Conservation (phyloP, 768 basidiomycete species). For the Lyophyllum atratum region DNA sequence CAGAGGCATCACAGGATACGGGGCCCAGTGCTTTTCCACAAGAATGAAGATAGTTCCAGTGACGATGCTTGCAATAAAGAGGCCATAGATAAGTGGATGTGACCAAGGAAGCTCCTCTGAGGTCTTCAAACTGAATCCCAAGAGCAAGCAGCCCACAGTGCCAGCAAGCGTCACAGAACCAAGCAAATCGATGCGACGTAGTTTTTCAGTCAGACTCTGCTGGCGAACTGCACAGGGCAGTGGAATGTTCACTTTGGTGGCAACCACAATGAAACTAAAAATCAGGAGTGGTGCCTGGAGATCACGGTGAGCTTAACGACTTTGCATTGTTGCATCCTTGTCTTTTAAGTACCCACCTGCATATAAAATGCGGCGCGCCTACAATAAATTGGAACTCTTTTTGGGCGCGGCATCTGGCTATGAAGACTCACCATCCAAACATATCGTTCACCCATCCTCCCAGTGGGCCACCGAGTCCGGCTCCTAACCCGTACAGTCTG, state of each 20-base stretch:
- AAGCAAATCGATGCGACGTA: slow-evolving; percentile 81
- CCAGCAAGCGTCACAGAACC: slow-evolving; percentile 82
- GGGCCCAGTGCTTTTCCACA: slow-evolving; percentile 77
- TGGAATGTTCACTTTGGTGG: slow-evolving; percentile 75
- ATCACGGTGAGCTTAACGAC: slow-evolving; percentile 12
- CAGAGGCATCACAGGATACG: slow-evolving; percentile 91
- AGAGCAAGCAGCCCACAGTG: slow-evolving; percentile 67
- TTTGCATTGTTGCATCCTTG: neutral
- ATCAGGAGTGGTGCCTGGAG: slow-evolving; percentile 74
- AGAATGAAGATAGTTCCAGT: slow-evolving; percentile 64
- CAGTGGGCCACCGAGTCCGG: slow-evolving; percentile 76
- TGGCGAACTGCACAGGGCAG: slow-evolving; percentile 68
- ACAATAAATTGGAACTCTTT: slow-evolving; percentile 15
- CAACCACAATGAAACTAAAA: slow-evolving; percentile 70
- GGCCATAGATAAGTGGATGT: slow-evolving; percentile 67
- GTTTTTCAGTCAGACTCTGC: slow-evolving; percentile 60
- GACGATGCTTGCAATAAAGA: slow-evolving; percentile 59
- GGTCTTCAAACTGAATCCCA: slow-evolving; percentile 77
- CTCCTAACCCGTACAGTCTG: slow-evolving; percentile 84
- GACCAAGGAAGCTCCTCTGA: slow-evolving; percentile 80
- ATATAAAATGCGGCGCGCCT: slow-evolving; percentile 88
- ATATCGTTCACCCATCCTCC: slow-evolving; percentile 86
- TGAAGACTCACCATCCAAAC: slow-evolving; percentile 73
- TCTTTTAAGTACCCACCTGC: slow-evolving; percentile 58
- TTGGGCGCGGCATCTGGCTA: slow-evolving; percentile 1